phyloP scores from a whole-genome alignment of 805 yeast species.

The Spathaspora sp. region DNA sequence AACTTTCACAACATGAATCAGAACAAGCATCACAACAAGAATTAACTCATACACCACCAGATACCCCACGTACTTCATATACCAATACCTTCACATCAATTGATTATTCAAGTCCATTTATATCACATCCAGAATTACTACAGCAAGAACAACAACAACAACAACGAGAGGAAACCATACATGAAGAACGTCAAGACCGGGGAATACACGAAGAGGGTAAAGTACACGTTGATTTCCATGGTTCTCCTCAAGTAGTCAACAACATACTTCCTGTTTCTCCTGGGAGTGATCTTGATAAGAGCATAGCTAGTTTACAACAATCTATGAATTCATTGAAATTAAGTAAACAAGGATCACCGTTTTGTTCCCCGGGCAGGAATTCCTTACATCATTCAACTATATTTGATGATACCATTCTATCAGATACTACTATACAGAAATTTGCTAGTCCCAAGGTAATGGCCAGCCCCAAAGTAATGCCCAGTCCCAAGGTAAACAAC shows the following conservation, averaged over 20 bases:
- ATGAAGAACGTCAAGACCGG: neutral
- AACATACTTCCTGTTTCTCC: neutral
- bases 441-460: constrained; percentile 1
- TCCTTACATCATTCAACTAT: constrained; percentile 5
- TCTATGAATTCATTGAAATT: constrained; percentile 11
- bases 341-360: neutral
- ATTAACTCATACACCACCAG: constrained; percentile 1
- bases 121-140: constrained; percentile 13
- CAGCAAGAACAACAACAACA: neutral
- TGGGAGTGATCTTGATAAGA: constrained; percentile 9
- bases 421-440: constrained; percentile 6
- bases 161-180: neutral
- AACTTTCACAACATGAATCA: neutral
- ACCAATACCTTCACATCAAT: neutral
- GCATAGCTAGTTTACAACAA: constrained; percentile 10
- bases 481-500: neutral
- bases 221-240: neutral
- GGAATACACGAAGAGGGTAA: neutral
- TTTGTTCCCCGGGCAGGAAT: neutral
- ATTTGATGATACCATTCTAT: neutral
- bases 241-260: neutral
- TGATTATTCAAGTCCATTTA: constrained; percentile 14
- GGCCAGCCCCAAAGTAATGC: too few relatives aligned
- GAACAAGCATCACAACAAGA: constrained; percentile 4
- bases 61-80: neutral